These are phyloP conservation scores for Trichomonas tenax DNA, from an alignment of 208 protist genomes.

Conservation along the genomic window DNA sequence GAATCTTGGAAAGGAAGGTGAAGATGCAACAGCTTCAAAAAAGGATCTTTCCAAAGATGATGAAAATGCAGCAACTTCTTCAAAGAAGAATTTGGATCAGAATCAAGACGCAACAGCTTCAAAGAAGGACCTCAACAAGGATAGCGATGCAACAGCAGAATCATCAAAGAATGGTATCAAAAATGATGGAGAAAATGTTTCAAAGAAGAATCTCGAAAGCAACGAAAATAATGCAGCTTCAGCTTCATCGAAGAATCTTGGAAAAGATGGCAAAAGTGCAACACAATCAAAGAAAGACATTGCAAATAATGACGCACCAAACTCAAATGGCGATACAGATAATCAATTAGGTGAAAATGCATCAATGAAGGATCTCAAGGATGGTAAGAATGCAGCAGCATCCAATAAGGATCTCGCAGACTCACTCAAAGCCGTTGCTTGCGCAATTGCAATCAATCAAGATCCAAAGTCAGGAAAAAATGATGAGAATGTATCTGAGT, in stretches of 20 bases:
- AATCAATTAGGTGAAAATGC: background rate
- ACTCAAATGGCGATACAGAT: too few species aligned
- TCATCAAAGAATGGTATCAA: background rate
- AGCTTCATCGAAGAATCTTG: too few species aligned
- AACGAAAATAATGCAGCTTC: background rate
- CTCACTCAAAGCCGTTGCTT: too few species aligned
- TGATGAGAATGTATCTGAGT: too few species aligned
- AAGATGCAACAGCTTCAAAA: background rate
- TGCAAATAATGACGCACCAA: background rate
- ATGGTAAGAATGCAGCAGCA: too few species aligned
- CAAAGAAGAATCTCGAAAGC: background rate
- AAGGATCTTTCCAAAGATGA: background rate
- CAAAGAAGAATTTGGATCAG: background rate
- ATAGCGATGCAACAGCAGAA: background rate
- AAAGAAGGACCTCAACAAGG: background rate
- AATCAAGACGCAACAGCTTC: background rate
- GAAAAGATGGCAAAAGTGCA: background rate
- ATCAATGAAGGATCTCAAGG: background rate
- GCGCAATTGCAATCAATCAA: too few species aligned
- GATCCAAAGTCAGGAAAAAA: background rate
- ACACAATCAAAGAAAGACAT: background rate
- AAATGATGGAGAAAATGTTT: background rate
- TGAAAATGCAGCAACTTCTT: background rate
- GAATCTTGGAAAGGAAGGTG: background rate
- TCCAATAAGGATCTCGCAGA: too few species aligned